Evolutionary conservation across 805 yeast genomes (phyloP).

Genomic region (Kodamaea restingae): DNA sequence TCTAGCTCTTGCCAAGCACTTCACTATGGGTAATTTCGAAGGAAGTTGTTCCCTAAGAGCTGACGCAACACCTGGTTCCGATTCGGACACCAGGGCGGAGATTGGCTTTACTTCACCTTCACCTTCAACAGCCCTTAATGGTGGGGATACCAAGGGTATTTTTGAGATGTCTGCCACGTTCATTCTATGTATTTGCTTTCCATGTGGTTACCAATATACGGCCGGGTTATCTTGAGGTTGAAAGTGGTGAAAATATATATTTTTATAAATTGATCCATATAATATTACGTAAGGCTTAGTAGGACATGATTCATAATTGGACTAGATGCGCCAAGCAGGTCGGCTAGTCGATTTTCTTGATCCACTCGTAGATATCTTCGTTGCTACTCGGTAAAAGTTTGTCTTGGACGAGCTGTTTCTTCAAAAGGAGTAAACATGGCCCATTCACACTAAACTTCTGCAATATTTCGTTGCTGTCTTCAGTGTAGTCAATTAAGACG

Average conservation of each 20-base stretch:
- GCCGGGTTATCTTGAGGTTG: not conserved
- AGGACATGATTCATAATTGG: too few relatives aligned
- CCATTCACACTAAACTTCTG: constrained; percentile 8
- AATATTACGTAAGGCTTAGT: not conserved
- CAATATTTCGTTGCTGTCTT: constrained; percentile 8
- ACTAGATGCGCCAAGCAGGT: too few relatives aligned
- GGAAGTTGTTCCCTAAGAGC: constrained; percentile 36
- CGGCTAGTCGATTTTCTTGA: constrained; percentile 21
- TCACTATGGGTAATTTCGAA: constrained; percentile 64
- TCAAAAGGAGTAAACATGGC: constrained; percentile 41
- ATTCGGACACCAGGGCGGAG: not conserved
- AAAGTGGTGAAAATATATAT: constrained; percentile 3
- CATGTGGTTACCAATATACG: not conserved
- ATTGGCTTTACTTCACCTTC: not conserved
- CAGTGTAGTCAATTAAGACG: constrained; percentile 52
- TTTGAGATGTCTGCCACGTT: constrained; percentile 8
- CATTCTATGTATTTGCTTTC: not conserved
- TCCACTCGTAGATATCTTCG: constrained; percentile 29
- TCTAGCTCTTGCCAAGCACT: constrained; percentile 89
- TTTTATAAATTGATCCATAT: constrained; percentile 1
- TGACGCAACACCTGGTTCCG: constrained; percentile 13
- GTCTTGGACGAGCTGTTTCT: constrained; percentile 56
- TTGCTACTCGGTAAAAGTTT: constrained; percentile 25
- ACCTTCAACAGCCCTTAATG: constrained; percentile 6
- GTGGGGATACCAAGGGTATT: constrained; percentile 15